These are phyloP conservation scores for Phytophthora sansomeana DNA, from an alignment of 352 stramenopile genomes.

Conservation along the genomic window DNA sequence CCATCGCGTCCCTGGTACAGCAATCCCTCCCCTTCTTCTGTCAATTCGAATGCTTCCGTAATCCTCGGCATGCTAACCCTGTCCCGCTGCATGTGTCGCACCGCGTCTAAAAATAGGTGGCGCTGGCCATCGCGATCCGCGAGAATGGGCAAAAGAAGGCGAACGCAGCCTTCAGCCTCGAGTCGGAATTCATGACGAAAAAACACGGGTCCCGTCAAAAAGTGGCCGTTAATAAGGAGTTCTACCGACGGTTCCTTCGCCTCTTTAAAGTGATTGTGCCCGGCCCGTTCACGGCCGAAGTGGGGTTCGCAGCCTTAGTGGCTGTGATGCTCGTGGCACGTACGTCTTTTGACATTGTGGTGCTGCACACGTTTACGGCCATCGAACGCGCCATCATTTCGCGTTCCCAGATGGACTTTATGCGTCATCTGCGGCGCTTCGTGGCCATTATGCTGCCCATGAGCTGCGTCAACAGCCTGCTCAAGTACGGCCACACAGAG, in stretches of 20 bases:
- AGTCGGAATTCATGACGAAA: constrained; percentile 83
- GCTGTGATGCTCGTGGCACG: constrained; percentile 65
- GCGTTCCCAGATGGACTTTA: constrained; percentile 69
- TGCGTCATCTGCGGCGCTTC: constrained; percentile 75
- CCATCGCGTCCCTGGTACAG: constrained; percentile 55
- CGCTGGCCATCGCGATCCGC: constrained; percentile 70
- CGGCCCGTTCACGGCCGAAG: constrained; percentile 69
- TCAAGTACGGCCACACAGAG: constrained; percentile 87
- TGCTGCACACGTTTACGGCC: constrained; percentile 80
- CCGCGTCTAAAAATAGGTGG: constrained; percentile 40
- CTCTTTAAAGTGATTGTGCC: constrained; percentile 82
- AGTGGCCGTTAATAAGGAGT: constrained; percentile 78
- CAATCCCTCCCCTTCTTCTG: background rate
- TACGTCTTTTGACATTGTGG: constrained; percentile 82
- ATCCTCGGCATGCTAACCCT: constrained; percentile 1
- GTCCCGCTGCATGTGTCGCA: constrained; percentile 17
- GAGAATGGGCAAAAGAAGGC: constrained; percentile 65
- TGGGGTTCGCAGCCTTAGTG: constrained; percentile 72
- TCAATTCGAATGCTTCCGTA: background rate
- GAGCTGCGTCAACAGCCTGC: constrained; percentile 81
- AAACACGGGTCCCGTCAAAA: constrained; percentile 73
- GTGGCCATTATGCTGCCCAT: constrained; percentile 82
- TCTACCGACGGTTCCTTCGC: constrained; percentile 66
- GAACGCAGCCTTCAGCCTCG: constrained; percentile 50
- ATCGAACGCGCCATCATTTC: constrained; percentile 83